phyloP scores from a whole-genome alignment of 192 early-diverging fungal genomes.

The Rhizoclosmatium globosum region DNA sequence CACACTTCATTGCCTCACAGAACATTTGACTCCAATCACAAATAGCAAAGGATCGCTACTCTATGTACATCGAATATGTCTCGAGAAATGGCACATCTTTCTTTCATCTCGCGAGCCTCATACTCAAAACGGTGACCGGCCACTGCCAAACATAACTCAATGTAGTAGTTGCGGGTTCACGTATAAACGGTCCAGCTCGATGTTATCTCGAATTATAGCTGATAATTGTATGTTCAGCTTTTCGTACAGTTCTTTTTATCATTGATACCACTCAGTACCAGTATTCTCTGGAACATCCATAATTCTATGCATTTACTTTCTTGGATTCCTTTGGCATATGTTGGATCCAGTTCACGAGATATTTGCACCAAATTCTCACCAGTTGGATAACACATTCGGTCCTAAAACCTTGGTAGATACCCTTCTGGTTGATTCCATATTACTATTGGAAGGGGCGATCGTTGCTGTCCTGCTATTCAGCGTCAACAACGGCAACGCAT shows the following conservation, averaged over 20 bases:
- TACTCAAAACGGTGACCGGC: background rate
- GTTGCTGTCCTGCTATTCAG: background rate
- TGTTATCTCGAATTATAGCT: background rate
- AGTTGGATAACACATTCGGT: too few relatives aligned
- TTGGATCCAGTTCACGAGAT: background rate
- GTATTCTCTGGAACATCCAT: background rate
- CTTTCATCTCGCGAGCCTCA: background rate
- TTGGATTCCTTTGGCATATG: background rate
- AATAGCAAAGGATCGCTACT: background rate
- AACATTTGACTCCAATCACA: background rate
- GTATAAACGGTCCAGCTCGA: background rate
- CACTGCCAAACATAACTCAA: background rate
- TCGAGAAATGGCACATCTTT: background rate
- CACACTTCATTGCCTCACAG: background rate
- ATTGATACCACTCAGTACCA: background rate
- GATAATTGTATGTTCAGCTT: background rate
- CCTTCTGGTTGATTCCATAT: background rate
- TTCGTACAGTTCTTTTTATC: background rate
- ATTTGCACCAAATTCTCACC: background rate
- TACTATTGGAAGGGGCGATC: background rate
- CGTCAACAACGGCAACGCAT: background rate
- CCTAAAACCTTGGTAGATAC: background rate
- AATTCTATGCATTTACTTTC: background rate
- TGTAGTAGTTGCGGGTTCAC: background rate
- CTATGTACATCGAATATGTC: background rate